These are phyloP conservation scores for Brasenia schreberi DNA, from an alignment of 164 flowering plant species.

Conservation along the genomic window DNA sequence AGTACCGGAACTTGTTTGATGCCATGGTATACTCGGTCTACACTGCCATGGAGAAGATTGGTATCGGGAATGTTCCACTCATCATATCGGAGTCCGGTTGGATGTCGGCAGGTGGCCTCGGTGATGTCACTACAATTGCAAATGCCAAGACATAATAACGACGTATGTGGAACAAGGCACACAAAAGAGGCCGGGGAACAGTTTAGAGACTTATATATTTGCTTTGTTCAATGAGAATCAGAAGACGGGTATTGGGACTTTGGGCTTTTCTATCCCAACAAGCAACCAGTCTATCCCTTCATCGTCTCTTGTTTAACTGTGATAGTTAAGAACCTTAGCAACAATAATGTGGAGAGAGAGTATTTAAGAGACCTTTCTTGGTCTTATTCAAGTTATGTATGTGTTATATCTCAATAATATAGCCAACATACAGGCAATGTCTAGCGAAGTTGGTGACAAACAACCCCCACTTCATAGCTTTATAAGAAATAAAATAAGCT, in stretches of 20 bases:
- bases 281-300: conserved; percentile 10
- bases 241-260: conserved; percentile 8
- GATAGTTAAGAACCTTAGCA: too few species aligned
- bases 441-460: too few species aligned
- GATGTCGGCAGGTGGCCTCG: conserved; percentile 10
- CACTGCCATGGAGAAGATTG: conserved; percentile 7
- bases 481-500: too few species aligned
- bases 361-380: too few species aligned
- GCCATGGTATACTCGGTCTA: conserved; percentile 2
- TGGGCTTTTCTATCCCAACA: conserved; percentile 12
- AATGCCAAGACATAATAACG: conserved; percentile 13
- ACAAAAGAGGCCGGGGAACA: conserved; percentile 13
- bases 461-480: too few species aligned
- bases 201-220: conserved; percentile 16
- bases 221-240: conserved; percentile 18
- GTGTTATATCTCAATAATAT: too few species aligned
- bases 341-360: too few species aligned
- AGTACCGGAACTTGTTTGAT: conserved; percentile 2
- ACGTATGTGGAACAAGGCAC: conserved; percentile 12
- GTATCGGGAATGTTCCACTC: conserved; percentile 5
- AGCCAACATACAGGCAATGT: too few species aligned
- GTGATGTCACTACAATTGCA: conserved; percentile 3
- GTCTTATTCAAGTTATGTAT: too few species aligned
- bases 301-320: conserved; percentile 11
- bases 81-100: conserved; percentile 17